Evolutionary conservation across 306 rosid genomes (phyloP), one percentile per base, ranked within the genome.

Genomic region (Gastrolobium villosum): DNA sequence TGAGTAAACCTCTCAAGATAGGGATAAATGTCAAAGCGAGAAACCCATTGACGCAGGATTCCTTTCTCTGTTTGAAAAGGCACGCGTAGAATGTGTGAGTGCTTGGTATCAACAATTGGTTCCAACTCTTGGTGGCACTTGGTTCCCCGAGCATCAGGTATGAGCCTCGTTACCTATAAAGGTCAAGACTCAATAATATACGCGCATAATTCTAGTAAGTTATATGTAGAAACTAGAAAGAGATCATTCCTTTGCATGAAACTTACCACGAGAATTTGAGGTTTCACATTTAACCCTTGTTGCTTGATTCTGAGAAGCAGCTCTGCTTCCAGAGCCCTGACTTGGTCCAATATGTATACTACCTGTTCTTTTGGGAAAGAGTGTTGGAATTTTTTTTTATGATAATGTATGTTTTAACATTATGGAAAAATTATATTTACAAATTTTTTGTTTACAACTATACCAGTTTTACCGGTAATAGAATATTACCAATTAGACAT

Each of bases 271-370:
- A 94, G 78, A 85, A 94, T 92, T 86, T 92, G 94, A 79, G 98
- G 98, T 79, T 90, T 90, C 77, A 77, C 85, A 82, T 74, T 77
- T 39, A 92, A 87, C 26, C 98, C 98, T 74, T 92, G 96, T 62
- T 85, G 88, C 87, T 88, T 92, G 60, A 89, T 83, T 87, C 96
- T 89, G 8, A 75, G 57, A 5, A 92, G 86, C 78, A 94, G 40
- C 82, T 94, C 98, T 48, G 79, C 97, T 67, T 94, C 98, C 46
- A 94, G 55, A 69, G 98, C 97, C 74, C 83, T 88, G 28, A 94
- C 98, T 90, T 94, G 97, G 83, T 94, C 98, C 70, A 94, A 76
- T 84, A 94, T 94, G 80, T 94, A 94, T 64, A 94, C 98, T 3
- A 94, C 92, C 98, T 94, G 81, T 83, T 83, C 14, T 39, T 70